Evolutionary conservation across 768 basidiomycete species (phyloP), one percentile per base, ranked within the genome.

Genomic region (Epithele typhae): DNA sequence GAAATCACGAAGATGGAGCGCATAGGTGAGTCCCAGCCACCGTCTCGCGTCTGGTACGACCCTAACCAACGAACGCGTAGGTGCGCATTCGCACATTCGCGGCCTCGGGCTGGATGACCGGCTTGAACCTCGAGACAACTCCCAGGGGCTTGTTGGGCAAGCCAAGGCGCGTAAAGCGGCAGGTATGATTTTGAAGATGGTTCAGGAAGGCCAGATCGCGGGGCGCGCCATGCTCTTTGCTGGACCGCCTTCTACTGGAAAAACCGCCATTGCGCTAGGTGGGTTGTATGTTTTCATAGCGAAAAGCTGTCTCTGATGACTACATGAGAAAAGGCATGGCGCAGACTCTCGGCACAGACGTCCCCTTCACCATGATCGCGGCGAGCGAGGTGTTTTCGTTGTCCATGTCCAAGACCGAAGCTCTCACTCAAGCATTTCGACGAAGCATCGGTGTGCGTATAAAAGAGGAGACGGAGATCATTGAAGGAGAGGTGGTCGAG

Each of bases 331-430:
- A 45, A 92, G 94, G 90, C 44, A 96, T 98, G 94, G 92, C 96
- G 5, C 94, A 97, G 65, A 91, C 85, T 2, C 73, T 99, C 18
- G 96, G 96, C 0, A 59, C 85, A 9, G 96, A 97, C 59, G 95
- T 98, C 1, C 96, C 96, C 0, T 99, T 98, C 65, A 97, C 93
- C 6, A 93, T 92, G 82, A 92, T 99, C 59, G 91, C 93, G 14
- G 96, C 86, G 18, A 93, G 91, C 71, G 96, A 99, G 67, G 94
- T 99, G 49, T 98, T 95, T 72, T 97, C 94, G 36, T 76, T 96
- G 27, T 92, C 93, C 59, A 96, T 98, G 91, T 93, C 89, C 23
- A 98, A 97, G 70, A 99, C 96, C 2, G 96, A 99, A 64, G 93
- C 93, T 18, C 77, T 99, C 50, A 98, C 94, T 0, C 95, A 98